Conservation (phyloP, 495 filamentous ascomycete genomes). For the Lepidopterella palustris region DNA sequence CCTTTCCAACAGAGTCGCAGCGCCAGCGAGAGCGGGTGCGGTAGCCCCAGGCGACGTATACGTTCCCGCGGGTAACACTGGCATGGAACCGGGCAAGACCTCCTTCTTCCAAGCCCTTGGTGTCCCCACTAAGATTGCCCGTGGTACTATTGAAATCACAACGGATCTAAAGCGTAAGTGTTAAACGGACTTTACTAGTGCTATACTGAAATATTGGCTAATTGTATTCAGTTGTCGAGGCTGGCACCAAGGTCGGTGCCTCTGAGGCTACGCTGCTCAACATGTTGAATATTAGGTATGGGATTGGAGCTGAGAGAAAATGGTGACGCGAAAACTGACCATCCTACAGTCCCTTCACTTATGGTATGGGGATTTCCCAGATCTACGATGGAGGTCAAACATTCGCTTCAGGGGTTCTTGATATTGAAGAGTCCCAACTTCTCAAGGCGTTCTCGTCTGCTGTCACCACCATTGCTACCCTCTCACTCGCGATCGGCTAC, state of each 20-base stretch:
- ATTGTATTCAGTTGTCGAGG: too few relatives aligned
- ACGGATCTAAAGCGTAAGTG: conserved; percentile 95
- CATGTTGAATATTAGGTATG: conserved; percentile 93
- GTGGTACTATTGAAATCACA: conserved; percentile 99
- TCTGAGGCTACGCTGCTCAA: conserved; percentile 98
- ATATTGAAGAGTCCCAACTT: conserved; percentile 89
- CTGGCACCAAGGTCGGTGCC: conserved; percentile 87
- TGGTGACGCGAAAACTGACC: background rate
- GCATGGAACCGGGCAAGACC: conserved; percentile 99
- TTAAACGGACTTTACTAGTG: too few relatives aligned
- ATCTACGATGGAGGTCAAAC: conserved; percentile 94
- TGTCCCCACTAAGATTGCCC: conserved; percentile 99
- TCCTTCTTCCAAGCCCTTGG: conserved; percentile 99
- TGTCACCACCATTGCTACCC: conserved; percentile 75
- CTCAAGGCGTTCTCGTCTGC: conserved; percentile 75
- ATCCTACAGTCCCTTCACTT: conserved; percentile 72
- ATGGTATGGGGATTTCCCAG: conserved; percentile 92
- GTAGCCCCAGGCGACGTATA: conserved; percentile 84
- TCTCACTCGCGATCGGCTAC: conserved; percentile 89
- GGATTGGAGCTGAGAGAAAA: background rate
- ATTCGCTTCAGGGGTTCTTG: conserved; percentile 76
- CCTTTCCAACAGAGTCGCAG: conserved; percentile 91
- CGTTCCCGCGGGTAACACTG: conserved; percentile 88
- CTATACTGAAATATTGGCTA: too few relatives aligned
- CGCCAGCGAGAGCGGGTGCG: conserved; percentile 94